Conservation (phyloP, 805 yeast species). For the Candida nitratophila region DNA sequence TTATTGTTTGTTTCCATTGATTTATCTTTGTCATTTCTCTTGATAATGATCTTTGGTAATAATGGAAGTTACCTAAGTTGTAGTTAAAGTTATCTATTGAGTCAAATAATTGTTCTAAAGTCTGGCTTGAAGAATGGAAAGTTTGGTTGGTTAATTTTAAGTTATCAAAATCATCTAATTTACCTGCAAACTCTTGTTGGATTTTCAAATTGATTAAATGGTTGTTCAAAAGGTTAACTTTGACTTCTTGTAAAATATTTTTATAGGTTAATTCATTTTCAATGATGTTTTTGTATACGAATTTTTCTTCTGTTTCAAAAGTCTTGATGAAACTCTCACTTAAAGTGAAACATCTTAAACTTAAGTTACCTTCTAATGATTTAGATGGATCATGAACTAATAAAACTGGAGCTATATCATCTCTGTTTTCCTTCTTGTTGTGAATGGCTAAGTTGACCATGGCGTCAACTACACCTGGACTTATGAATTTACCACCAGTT, state of each 20-base stretch:
- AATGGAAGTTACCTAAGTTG: slow-evolving; percentile 74
- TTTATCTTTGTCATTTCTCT: slow-evolving; percentile 63
- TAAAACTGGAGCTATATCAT: slow-evolving; percentile 39
- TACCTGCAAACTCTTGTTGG: slow-evolving; percentile 12
- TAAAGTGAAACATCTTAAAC: slow-evolving; percentile 63
- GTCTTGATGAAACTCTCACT: slow-evolving; percentile 51
- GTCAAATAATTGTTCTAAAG: slow-evolving; percentile 57
- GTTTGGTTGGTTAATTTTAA: slow-evolving; percentile 33
- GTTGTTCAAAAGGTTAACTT: slow-evolving; percentile 59
- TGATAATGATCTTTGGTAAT: slow-evolving; percentile 68
- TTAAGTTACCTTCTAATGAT: slow-evolving; percentile 53
- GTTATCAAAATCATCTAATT: slow-evolving; percentile 8
- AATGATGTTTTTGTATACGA: slow-evolving; percentile 58
- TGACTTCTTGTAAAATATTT: slow-evolving; percentile 67
- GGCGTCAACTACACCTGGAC: slow-evolving; percentile 59
- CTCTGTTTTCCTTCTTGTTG: slow-evolving; percentile 19
- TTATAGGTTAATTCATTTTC: slow-evolving; percentile 53
- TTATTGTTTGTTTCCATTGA: slow-evolving; percentile 69
- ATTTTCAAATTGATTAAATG: slow-evolving; percentile 42
- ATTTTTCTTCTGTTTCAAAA: slow-evolving; percentile 44
- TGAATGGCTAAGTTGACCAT: slow-evolving; percentile 53
- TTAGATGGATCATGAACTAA: slow-evolving; percentile 64
- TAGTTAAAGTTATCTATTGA: slow-evolving; percentile 70
- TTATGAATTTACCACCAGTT: slow-evolving; percentile 61
- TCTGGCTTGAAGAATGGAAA: slow-evolving; percentile 32